Conservation (phyloP, 306 rosid genomes). For the Vicia sativa region DNA sequence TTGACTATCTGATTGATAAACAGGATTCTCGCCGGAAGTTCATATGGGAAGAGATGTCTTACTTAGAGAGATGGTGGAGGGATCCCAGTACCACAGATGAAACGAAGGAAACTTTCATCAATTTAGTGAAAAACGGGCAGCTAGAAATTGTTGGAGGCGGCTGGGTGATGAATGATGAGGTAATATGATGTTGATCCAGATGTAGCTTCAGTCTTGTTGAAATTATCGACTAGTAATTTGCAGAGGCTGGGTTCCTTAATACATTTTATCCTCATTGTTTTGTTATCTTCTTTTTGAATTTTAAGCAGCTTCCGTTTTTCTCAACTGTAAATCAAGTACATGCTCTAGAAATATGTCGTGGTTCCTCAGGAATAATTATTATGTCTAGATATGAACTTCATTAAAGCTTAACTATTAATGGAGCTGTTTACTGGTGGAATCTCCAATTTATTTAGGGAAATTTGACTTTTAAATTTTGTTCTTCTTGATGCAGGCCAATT, state of each 20-base stretch:
- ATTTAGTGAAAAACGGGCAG: conserved; percentile 85
- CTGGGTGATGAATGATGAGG: conserved; percentile 99
- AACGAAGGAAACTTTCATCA: conserved; percentile 64
- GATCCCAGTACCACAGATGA: conserved; percentile 69
- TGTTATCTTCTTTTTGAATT: no score
- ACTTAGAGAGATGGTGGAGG: conserved; percentile 99
- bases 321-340: no score
- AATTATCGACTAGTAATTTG: neutral
- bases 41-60: conserved; percentile 99
- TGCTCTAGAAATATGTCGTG: no score
- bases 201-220: conserved; percentile 22
- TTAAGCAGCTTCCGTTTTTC: no score
- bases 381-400: neutral
- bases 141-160: conserved; percentile 99
- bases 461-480: conserved; percentile 38
- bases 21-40: conserved; percentile 89
- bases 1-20: conserved; percentile 32
- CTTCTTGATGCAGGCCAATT: conserved; percentile 85
- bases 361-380: no score
- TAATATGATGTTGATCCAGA: conserved; percentile 40
- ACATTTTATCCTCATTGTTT: no score
- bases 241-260: no score
- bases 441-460: conserved; percentile 24
- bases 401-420: conserved; percentile 18
- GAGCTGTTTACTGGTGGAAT: neutral